These are phyloP conservation scores for Microdochium paspali DNA, from an alignment of 2,329 filamentous ascomycete species.

Conservation along the genomic window DNA sequence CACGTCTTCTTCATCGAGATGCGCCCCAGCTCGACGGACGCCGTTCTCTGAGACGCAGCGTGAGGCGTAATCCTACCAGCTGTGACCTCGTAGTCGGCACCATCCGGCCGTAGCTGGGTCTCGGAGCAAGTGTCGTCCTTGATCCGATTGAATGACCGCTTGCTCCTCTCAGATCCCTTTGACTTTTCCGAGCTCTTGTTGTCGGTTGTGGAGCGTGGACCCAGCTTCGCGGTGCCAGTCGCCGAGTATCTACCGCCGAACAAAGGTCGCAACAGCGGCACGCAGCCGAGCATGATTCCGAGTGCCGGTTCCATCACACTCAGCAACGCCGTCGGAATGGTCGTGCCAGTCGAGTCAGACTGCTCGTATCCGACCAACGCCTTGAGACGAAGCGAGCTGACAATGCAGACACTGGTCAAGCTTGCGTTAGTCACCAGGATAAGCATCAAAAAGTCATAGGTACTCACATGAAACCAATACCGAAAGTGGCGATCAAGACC, in stretches of 20 bases:
- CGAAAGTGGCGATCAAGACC: constrained; percentile 18
- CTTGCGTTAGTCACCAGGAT: constrained; percentile 12
- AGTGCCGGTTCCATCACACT: constrained; percentile 26
- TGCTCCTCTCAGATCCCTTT: constrained; percentile 1
- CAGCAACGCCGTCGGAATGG: constrained; percentile 24
- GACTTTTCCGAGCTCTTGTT: background rate
- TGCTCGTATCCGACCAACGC: constrained; percentile 22
- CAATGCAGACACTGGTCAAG: constrained; percentile 11
- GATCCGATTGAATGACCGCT: constrained; percentile 12
- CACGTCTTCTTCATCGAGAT: constrained; percentile 1
- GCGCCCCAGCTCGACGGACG: background rate
- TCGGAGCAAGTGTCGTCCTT: constrained; percentile 16
- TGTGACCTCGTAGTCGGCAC: constrained; percentile 1
- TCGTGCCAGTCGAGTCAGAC: constrained; percentile 21
- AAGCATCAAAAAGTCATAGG: too few relatives aligned
- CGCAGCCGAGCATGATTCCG: constrained; percentile 26
- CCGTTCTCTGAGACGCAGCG: background rate
- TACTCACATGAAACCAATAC: constrained; percentile 23
- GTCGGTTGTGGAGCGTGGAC: background rate
- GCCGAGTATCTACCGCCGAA: constrained; percentile 15
- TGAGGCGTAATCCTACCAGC: background rate
- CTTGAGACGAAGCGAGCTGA: constrained; percentile 23
- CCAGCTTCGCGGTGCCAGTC: constrained; percentile 7
- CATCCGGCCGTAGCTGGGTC: constrained; percentile 14
- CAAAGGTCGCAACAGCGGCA: constrained; percentile 29